Conservation (phyloP, 345 rosid genomes). For the Eucalyptus pauciflora region DNA sequence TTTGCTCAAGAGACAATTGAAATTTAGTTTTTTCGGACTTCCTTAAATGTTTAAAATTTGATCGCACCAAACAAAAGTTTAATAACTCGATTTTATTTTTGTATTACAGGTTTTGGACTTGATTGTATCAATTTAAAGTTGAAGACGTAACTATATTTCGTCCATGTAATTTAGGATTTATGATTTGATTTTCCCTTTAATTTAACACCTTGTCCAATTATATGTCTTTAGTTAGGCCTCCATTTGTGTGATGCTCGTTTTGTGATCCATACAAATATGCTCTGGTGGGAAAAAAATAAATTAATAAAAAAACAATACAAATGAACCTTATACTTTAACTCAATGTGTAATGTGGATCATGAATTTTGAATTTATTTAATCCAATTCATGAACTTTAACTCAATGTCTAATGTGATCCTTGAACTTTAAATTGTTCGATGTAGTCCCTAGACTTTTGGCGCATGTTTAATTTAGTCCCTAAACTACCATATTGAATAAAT, state of each 20-base stretch:
- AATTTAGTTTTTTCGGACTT: not conserved
- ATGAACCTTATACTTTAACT: no score
- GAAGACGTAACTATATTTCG: not conserved
- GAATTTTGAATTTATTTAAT: no score
- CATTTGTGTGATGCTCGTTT: not conserved
- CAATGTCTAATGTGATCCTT: no score
- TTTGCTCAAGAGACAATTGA: not conserved
- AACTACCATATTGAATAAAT: no score
- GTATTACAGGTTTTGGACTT: not conserved
- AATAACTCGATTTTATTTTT: not conserved
- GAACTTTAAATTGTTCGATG: no score
- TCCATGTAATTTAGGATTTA: not conserved
- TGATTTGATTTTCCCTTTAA: not conserved
- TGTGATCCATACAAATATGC: not conserved
- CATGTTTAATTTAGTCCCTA: no score
- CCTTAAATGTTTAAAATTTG: not conserved
- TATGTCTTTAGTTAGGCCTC: not conserved
- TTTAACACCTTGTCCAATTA: not conserved
- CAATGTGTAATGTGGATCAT: no score
- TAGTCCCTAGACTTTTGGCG: no score
- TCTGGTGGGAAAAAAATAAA: not conserved
- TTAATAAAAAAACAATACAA: no score
- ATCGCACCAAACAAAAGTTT: not conserved
- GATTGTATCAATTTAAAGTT: not conserved
- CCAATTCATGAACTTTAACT: no score